phyloP scores from a whole-genome alignment of 2,329 filamentous ascomycete species.

The Chaetomiaceae sp. region DNA sequence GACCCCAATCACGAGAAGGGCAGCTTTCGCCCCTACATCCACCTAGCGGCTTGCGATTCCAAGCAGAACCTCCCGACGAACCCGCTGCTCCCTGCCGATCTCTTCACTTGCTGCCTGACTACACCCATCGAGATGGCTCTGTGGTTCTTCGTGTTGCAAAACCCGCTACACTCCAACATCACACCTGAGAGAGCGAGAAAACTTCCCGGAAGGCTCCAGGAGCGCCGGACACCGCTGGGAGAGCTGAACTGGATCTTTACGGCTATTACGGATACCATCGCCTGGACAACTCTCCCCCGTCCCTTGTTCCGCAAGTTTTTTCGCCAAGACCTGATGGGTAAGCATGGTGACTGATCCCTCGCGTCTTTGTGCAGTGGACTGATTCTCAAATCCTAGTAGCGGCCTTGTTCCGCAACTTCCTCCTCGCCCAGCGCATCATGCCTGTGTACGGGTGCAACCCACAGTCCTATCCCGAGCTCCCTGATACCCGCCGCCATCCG shows the following conservation, averaged over 20 bases:
- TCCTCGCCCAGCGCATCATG: slow-evolving; percentile 94
- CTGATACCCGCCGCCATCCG: slow-evolving; percentile 90
- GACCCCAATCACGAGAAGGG: slow-evolving; percentile 84
- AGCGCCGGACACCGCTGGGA: slow-evolving; percentile 86
- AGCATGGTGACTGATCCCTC: not conserved
- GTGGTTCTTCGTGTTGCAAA: slow-evolving; percentile 93
- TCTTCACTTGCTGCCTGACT: slow-evolving; percentile 93
- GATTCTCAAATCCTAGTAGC: slow-evolving; percentile 56
- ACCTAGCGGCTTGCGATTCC: slow-evolving; percentile 84
- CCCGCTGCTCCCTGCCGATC: slow-evolving; percentile 83
- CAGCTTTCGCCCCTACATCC: slow-evolving; percentile 66
- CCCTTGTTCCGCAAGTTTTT: slow-evolving; percentile 95
- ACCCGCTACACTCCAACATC: slow-evolving; percentile 65
- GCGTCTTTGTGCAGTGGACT: not conserved
- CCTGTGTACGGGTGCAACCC: slow-evolving; percentile 93
- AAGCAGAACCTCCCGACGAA: slow-evolving; percentile 95
- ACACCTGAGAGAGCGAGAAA: slow-evolving; percentile 80
- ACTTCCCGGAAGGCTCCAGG: slow-evolving; percentile 85
- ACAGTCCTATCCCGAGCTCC: slow-evolving; percentile 85
- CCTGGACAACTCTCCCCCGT: slow-evolving; percentile 90
- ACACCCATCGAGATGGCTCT: slow-evolving; percentile 97
- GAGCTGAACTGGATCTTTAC: slow-evolving; percentile 99
- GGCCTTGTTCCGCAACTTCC: slow-evolving; percentile 90
- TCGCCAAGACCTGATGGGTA: slow-evolving; percentile 82
- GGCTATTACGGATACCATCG: slow-evolving; percentile 96